Evolutionary conservation across 306 rosid genomes (phyloP).

Genomic region (Casuarina equisetifolia): DNA sequence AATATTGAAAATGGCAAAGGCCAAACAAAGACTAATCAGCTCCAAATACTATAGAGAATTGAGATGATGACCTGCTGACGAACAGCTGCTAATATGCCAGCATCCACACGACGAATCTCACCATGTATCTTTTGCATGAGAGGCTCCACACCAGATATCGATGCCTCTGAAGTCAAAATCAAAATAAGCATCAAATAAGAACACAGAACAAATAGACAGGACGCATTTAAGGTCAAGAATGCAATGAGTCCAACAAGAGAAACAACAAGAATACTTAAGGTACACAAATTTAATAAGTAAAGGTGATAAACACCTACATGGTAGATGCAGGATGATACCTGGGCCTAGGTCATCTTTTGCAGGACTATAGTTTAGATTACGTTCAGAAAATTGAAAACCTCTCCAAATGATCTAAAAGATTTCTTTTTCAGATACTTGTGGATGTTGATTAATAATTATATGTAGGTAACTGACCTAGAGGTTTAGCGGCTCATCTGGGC

Average conservation of each 20-base stretch:
- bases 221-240: not conserved
- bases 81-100: conserved; percentile 88
- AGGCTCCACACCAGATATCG: conserved; percentile 93
- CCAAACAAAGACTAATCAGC: not conserved
- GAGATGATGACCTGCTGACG: conserved; percentile 74
- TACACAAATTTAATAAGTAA: not conserved
- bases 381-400: not conserved
- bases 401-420: not conserved
- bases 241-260: not conserved
- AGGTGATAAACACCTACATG: not conserved
- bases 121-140: conserved; percentile 93
- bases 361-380: not conserved
- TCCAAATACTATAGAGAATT: not conserved
- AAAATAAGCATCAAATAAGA: conserved; percentile 3
- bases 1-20: not conserved
- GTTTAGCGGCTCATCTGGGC: not conserved
- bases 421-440: not conserved
- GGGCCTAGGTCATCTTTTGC: not conserved
- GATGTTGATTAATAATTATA: not conserved
- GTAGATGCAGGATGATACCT: not conserved
- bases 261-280: not conserved
- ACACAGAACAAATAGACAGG: not conserved
- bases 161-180: conserved; percentile 59
- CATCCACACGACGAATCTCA: conserved; percentile 93
- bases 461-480: no score